phyloP scores from a whole-genome alignment of 2,329 filamentous ascomycete genomes.

The Dothistroma pini region DNA sequence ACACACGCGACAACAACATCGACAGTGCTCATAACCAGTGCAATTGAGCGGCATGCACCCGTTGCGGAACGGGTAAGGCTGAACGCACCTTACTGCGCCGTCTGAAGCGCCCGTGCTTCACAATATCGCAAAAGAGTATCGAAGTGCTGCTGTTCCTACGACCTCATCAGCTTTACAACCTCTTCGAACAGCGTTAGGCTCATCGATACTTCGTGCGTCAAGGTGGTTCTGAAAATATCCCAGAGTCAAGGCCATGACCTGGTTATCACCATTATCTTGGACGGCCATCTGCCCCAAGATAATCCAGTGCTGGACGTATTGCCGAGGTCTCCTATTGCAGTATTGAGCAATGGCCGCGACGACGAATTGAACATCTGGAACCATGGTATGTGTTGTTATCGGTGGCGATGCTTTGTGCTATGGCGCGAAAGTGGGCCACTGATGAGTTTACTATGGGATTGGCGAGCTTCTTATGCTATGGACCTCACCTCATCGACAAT shows the following conservation, averaged over 20 bases:
- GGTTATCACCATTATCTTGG: neutral
- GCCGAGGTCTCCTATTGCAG: neutral
- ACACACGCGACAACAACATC: neutral
- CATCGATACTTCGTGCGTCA: neutral
- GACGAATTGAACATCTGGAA: neutral
- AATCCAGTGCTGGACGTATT: neutral
- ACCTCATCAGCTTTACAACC: neutral
- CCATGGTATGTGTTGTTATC: neutral
- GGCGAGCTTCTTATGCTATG: neutral
- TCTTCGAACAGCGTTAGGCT: neutral
- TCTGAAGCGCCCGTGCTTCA: neutral
- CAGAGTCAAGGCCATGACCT: neutral
- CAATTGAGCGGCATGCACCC: neutral
- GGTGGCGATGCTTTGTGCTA: neutral
- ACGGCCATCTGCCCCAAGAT: neutral
- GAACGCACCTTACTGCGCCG: neutral
- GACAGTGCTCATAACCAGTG: neutral
- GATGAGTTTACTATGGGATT: neutral
- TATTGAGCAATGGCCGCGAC: neutral
- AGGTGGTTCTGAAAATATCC: neutral
- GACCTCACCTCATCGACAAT: neutral
- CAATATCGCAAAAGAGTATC: neutral
- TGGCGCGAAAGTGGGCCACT: neutral
- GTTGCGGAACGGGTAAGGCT: neutral
- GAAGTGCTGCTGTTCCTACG: neutral